Conservation (phyloP, 805 yeast species). For the Dipodascopsis tothii region DNA sequence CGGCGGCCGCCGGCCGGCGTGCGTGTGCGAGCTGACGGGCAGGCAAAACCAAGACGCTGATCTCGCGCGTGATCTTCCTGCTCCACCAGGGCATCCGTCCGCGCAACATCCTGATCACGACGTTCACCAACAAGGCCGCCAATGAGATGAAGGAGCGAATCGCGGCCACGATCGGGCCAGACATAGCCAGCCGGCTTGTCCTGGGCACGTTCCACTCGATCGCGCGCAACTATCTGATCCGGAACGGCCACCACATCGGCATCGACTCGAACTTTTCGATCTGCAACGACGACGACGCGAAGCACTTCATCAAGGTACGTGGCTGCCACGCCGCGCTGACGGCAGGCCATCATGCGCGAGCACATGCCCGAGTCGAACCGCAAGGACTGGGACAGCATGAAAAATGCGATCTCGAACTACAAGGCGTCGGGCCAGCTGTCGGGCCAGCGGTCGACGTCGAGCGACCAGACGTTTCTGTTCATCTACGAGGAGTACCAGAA, state of each 20-base stretch:
- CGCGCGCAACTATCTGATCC: constrained; percentile 53
- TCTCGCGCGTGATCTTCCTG: constrained; percentile 69
- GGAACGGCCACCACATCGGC: constrained; percentile 48
- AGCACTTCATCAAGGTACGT: constrained; percentile 33
- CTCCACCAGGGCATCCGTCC: constrained; percentile 51
- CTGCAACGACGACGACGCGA: constrained; percentile 59
- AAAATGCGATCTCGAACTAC: constrained; percentile 6
- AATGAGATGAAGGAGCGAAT: constrained; percentile 71
- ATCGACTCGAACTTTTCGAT: constrained; percentile 37
- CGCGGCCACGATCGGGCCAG: constrained; percentile 17
- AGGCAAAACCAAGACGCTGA: constrained; percentile 69
- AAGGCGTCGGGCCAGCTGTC: constrained; percentile 17
- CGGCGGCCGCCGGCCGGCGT: too few relatives aligned
- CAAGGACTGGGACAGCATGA: not conserved
- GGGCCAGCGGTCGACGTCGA: not conserved
- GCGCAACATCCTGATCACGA: constrained; percentile 65
- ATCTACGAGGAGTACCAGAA: constrained; percentile 51
- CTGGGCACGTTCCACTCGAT: constrained; percentile 90
- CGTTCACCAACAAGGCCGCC: constrained; percentile 91
- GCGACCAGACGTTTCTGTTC: constrained; percentile 8
- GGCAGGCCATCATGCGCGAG: constrained; percentile 31
- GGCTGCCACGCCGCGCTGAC: constrained; percentile 10
- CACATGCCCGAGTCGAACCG: constrained; percentile 13
- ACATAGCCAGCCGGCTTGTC: constrained; percentile 38
- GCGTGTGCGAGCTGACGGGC: not conserved